A percentile compares a stretch with the other conserved stretches of the same genome.
phyloP scores from a whole-genome alignment of 1,284 basidiomycete species.

The Puccinia brachypodii region DNA sequence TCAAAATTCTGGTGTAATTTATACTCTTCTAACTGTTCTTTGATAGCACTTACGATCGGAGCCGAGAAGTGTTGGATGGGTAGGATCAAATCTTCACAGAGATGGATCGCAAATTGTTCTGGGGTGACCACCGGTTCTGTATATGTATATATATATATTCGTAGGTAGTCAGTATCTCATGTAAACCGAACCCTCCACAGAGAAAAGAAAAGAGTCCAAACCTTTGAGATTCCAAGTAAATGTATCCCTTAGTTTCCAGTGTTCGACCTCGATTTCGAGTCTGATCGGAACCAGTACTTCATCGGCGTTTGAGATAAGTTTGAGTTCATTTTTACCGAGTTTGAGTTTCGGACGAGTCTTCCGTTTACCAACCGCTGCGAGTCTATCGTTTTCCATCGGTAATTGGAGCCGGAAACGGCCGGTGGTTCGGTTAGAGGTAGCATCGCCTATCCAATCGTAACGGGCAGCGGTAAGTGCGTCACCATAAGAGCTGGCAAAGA shows the following conservation, averaged over 20 bases:
- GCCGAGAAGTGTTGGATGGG: slow-evolving; percentile 67
- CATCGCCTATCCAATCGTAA: slow-evolving; percentile 49
- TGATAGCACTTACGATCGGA: slow-evolving; percentile 77
- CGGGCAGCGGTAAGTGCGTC: slow-evolving; percentile 1
- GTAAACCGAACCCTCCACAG: neutral
- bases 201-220: slow-evolving; percentile 59
- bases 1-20: slow-evolving; percentile 53
- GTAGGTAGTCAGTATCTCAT: slow-evolving; percentile 23
- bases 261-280: slow-evolving; percentile 86
- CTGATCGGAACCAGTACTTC: slow-evolving; percentile 89
- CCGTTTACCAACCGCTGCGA: slow-evolving; percentile 59
- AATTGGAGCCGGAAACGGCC: slow-evolving; percentile 53
- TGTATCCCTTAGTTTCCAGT: slow-evolving; percentile 88
- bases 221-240: slow-evolving; percentile 96
- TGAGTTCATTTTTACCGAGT: slow-evolving; percentile 58
- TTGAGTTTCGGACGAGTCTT: slow-evolving; percentile 51
- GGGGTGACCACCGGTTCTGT: slow-evolving; percentile 83
- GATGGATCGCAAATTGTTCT: slow-evolving; percentile 80
- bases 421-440: slow-evolving; percentile 46
- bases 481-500: neutral
- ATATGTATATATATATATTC: neutral
- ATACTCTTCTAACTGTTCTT: slow-evolving; percentile 80
- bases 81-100: slow-evolving; percentile 88
- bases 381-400: slow-evolving; percentile 61
- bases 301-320: slow-evolving; percentile 65